Evolutionary conservation across 345 rosid genomes (phyloP), one percentile per base, ranked within the genome.

Genomic region (Brassica nigra): DNA sequence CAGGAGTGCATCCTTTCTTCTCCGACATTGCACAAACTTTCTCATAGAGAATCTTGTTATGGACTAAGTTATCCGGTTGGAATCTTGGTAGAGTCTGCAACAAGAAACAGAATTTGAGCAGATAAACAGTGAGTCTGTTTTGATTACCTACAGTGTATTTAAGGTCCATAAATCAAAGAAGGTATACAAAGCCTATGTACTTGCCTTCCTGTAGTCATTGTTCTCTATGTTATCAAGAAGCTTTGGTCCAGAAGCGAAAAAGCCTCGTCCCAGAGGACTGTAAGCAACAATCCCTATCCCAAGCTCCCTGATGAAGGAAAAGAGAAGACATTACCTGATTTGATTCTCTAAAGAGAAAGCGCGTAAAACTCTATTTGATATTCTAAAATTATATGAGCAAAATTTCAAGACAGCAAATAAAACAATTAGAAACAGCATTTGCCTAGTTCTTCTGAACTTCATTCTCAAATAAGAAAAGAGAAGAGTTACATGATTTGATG

Each of bases 231-330:
- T 82, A 44, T 87, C 89, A 70, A 81, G 20, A 54, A 89, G 3
- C 55, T 89, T 87, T 12, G 93, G 74, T 57, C 96, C 93, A 0
- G 76, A 52, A 15, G 89, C 84, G 9, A 91, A 62, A 82, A 91
- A 91, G 5, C 93, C 96, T 29, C 89, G 62, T 62, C 92, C 93
- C 2, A 91, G 76, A 66, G 92, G 91, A 78, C 97, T 84, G 76
- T 91, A 91, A 0, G 90, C 87, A 58, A 89, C 96, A 77, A 91
- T 88, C 27, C 93, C 90, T 10, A 89, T 91, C 62, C 93, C 93
- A 64, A 91, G 92, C 74, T 91, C 92, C 83, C 93, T 87, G 66
- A 54, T 18, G 11, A 55, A 55, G 28, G 11, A 2, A 47, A 55
- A 55, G 61, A 2, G 28, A 55, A 55, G 59, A 54, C 2, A 0